Evolutionary conservation across 2,329 filamentous ascomycete genomes (phyloP).

Genomic region (Hortaea werneckii): DNA sequence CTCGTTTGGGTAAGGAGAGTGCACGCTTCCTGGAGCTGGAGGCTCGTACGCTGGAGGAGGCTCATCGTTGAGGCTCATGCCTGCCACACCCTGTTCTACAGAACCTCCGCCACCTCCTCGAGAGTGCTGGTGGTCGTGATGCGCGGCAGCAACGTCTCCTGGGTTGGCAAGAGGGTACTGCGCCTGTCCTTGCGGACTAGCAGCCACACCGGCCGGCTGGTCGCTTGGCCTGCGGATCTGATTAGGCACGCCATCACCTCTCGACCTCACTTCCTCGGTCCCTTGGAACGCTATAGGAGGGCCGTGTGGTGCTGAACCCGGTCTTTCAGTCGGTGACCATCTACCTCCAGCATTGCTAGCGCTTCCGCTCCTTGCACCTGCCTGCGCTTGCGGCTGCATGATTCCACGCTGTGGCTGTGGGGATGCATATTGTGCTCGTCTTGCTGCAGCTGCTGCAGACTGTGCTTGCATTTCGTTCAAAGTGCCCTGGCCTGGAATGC

Average conservation of each 20-base stretch:
- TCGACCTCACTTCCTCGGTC: constrained; percentile 51
- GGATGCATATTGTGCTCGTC: constrained; percentile 62
- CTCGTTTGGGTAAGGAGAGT: constrained; percentile 62
- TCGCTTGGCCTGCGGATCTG: constrained; percentile 17
- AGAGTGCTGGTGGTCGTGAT: too few relatives aligned
- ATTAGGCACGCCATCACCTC: constrained; percentile 2
- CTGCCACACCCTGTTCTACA: constrained; percentile 54
- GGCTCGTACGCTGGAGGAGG: constrained; percentile 88
- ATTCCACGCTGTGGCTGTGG: constrained; percentile 37
- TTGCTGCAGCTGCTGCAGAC: constrained; percentile 71
- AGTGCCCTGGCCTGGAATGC: constrained; percentile 77
- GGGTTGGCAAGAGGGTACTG: too few relatives aligned
- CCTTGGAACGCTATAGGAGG: constrained; percentile 90
- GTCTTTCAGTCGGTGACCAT: constrained; percentile 91
- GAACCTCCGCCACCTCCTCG: too few relatives aligned
- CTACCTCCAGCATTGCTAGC: constrained; percentile 45
- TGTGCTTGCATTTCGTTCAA: constrained; percentile 64
- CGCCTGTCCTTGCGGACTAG: too few relatives aligned
- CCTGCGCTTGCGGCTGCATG: constrained; percentile 27
- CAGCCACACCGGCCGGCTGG: not conserved
- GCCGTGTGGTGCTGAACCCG: constrained; percentile 76
- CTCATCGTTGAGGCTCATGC: constrained; percentile 68
- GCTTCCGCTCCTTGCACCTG: constrained; percentile 5
- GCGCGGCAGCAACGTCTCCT: too few relatives aligned
- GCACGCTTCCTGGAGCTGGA: constrained; percentile 30